Percentiles rank a stretch among this genome's conserved stretches.
Evolutionary conservation across 1,284 basidiomycete species (phyloP).

Genomic region (Termitomyces sp.): DNA sequence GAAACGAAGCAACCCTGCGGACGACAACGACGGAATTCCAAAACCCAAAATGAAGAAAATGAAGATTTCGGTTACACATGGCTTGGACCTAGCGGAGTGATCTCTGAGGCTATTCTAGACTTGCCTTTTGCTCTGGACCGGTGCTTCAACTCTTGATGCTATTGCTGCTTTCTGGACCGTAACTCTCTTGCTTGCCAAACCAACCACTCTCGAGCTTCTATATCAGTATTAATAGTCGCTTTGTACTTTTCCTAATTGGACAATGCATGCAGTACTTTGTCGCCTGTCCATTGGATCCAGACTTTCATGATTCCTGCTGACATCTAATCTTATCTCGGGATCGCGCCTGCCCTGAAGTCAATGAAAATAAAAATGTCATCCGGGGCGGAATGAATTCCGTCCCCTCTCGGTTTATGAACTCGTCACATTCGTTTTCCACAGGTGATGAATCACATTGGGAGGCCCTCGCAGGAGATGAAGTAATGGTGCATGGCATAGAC

Average conservation of each 20-base stretch:
- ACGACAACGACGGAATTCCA: slow-evolving; percentile 18
- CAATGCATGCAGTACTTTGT: not conserved
- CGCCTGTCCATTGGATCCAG: too few relatives aligned
- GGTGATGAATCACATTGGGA: slow-evolving; percentile 51
- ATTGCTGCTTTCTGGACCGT: not conserved
- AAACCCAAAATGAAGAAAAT: slow-evolving; percentile 40
- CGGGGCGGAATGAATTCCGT: not conserved
- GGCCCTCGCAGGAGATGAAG: slow-evolving; percentile 86
- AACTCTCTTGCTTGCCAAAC: not conserved
- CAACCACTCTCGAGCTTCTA: not conserved
- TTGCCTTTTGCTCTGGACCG: not conserved
- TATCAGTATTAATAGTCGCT: not conserved
- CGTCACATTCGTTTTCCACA: slow-evolving; percentile 16
- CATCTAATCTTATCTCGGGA: slow-evolving; percentile 6
- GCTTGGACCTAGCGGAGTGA: slow-evolving; percentile 57
- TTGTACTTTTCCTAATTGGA: not conserved
- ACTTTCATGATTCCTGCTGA: too few relatives aligned
- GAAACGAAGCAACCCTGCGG: slow-evolving; percentile 27
- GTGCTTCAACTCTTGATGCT: not conserved
- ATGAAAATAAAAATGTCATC: slow-evolving; percentile 3
- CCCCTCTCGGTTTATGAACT: slow-evolving; percentile 19
- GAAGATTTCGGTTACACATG: slow-evolving; percentile 51
- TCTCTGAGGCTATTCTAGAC: not conserved
- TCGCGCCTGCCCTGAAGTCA: slow-evolving; percentile 18
- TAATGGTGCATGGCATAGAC: slow-evolving; percentile 83